These are phyloP conservation scores for Sporodiniella umbellata DNA, from an alignment of 371 early-diverging fungal species.

Conservation along the genomic window DNA sequence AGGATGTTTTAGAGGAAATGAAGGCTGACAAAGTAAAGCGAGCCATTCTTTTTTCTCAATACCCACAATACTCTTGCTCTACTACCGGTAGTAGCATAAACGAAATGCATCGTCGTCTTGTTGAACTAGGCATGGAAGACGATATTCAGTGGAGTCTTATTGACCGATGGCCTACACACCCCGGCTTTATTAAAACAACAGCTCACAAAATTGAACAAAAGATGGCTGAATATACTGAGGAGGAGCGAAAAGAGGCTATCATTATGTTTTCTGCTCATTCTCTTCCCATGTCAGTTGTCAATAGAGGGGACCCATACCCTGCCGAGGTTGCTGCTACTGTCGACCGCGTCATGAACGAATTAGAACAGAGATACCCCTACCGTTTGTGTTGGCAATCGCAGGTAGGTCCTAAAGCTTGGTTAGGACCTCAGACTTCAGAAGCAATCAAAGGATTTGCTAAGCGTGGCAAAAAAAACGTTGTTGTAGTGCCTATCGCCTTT, in stretches of 20 bases:
- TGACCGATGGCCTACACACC: conserved; percentile 92
- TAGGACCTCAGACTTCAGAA: conserved; percentile 87
- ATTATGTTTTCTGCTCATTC: conserved; percentile 96
- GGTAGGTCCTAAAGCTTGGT: conserved; percentile 93
- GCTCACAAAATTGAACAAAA: conserved; percentile 72
- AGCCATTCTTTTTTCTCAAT: conserved; percentile 91
- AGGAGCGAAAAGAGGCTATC: conserved; percentile 66
- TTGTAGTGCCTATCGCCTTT: conserved; percentile 93
- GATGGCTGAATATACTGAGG: conserved; percentile 64
- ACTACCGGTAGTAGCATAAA: conserved; percentile 94
- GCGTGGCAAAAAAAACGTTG: conserved; percentile 71
- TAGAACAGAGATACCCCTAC: conserved; percentile 76
- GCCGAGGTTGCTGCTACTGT: conserved; percentile 93
- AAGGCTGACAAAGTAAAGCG: conserved; percentile 77
- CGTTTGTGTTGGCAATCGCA: conserved; percentile 96
- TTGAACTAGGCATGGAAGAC: conserved; percentile 57
- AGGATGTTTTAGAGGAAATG: conserved; percentile 73
- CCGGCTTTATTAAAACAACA: conserved; percentile 82
- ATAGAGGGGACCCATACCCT: conserved; percentile 90
- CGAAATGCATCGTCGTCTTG: conserved; percentile 73
- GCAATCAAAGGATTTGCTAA: conserved; percentile 77
- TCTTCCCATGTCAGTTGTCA: conserved; percentile 90
- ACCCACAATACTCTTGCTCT: conserved; percentile 96
- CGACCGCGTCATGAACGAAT: conserved; percentile 73
- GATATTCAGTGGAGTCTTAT: conserved; percentile 87